These are phyloP conservation scores for Coniophora puteana DNA, from an alignment of 1,284 basidiomycete genomes.

Conservation along the genomic window DNA sequence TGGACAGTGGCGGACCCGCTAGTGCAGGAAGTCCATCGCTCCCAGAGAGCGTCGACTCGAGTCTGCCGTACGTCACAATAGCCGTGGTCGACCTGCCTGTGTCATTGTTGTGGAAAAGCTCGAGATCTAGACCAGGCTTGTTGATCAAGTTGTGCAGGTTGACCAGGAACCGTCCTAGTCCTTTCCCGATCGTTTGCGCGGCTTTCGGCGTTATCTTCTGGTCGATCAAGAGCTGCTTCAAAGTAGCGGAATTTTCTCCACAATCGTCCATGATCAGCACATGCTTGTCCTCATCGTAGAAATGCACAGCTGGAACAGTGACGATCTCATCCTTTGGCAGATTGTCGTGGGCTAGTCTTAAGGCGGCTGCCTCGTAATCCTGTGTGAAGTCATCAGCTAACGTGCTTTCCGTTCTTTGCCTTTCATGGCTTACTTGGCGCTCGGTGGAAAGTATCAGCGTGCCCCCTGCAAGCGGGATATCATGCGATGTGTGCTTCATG, in stretches of 20 bases:
- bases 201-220: conserved; percentile 28
- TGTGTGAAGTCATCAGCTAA: conserved; percentile 15
- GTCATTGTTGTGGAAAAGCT: conserved; percentile 36
- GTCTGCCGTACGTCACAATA: conserved; percentile 43
- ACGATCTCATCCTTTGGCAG: conserved; percentile 33
- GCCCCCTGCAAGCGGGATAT: conserved; percentile 22
- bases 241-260: conserved; percentile 35
- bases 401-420: background rate
- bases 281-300: conserved; percentile 43
- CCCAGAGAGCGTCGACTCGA: conserved; percentile 42
- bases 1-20: conserved; percentile 35
- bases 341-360: conserved; percentile 35
- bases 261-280: conserved; percentile 61
- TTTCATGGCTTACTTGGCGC: conserved; percentile 44
- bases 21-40: conserved; percentile 30
- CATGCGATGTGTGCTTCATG: conserved; percentile 53
- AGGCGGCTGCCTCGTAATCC: conserved; percentile 49
- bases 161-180: conserved; percentile 48
- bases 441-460: conserved; percentile 37
- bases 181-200: conserved; percentile 43
- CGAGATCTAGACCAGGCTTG: conserved; percentile 25
- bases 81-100: conserved; percentile 40
- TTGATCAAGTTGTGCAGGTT: conserved; percentile 42
- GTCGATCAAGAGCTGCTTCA: conserved; percentile 48
- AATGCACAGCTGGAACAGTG: conserved; percentile 44